Percentiles rank a stretch among this genome's conserved stretches.
Evolutionary conservation across 345 rosid genomes (phyloP).

Genomic region (Raphanus raphanistrum): DNA sequence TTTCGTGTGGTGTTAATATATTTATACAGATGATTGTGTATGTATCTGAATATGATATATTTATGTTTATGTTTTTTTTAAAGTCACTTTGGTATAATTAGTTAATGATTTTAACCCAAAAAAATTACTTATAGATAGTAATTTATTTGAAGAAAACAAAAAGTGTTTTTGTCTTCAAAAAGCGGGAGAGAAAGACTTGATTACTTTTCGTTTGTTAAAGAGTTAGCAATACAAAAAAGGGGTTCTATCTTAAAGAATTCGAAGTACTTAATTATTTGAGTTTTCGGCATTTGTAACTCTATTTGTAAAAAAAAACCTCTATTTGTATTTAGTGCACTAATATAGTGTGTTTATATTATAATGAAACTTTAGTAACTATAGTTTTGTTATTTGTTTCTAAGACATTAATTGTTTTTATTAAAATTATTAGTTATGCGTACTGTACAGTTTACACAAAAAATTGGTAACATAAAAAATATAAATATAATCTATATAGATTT

Average conservation of each 20-base stretch:
- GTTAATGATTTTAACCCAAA: not conserved
- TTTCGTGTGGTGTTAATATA: constrained; percentile 27
- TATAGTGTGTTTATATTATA: not conserved
- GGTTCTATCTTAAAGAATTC: not conserved
- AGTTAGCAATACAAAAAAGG: not conserved
- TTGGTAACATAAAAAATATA: not conserved
- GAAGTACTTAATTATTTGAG: not conserved
- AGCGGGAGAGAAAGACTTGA: not conserved
- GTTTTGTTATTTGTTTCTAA: not conserved
- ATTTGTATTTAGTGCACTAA: not conserved
- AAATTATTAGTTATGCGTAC: not conserved
- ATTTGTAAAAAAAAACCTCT: not conserved
- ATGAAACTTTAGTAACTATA: not conserved
- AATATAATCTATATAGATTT: not conserved
- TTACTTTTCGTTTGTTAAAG: not conserved
- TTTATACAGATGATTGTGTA: constrained; percentile 13
- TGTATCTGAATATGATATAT: constrained; percentile 6
- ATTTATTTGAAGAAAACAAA: not conserved
- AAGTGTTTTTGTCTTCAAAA: constrained; percentile 3
- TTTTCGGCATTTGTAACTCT: not conserved
- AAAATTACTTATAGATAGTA: not conserved
- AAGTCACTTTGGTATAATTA: not conserved
- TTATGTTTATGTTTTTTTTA: not conserved
- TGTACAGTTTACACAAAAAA: not conserved
- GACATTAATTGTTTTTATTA: not conserved